A percentile compares a stretch with the other conserved stretches of the same genome.
Evolutionary conservation across 1,139 yeast species (phyloP).

Genomic region (Debaryomyces nepalensis): DNA sequence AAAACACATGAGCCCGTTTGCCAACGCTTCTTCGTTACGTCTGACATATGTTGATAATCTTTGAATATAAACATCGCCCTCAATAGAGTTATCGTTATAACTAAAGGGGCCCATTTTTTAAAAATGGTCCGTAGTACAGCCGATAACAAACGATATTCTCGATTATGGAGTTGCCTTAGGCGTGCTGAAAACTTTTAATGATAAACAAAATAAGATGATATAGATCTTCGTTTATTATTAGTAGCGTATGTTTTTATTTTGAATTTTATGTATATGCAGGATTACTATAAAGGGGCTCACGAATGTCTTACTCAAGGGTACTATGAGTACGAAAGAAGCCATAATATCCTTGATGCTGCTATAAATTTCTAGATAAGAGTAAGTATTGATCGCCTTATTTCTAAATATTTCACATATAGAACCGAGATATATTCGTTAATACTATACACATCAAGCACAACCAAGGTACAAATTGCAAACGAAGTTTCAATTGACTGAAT

Average conservation of each 20-base stretch:
- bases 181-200: not conserved
- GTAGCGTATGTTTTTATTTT: constrained; percentile 2
- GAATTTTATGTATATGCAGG: constrained; percentile 1
- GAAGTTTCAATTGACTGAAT: constrained; percentile 14
- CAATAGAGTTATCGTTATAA: constrained; percentile 36
- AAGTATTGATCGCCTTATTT: not conserved
- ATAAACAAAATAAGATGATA: not conserved
- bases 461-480: too few species aligned
- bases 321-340: not conserved
- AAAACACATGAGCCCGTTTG: constrained; percentile 50
- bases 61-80: constrained; percentile 50
- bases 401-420: not conserved
- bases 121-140: not conserved
- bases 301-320: not conserved
- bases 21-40: constrained; percentile 49
- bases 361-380: too few species aligned
- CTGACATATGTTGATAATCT: constrained; percentile 45
- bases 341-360: not conserved
- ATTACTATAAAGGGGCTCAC: not conserved
- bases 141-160: not conserved
- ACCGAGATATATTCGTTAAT: not conserved
- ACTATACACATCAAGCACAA: too few species aligned
- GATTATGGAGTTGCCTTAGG: not conserved
- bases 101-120: constrained; percentile 26
- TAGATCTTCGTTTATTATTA: constrained; percentile 1